phyloP scores from a whole-genome alignment of 2,329 filamentous ascomycete genomes.

The Tolypocladium nubicola region DNA sequence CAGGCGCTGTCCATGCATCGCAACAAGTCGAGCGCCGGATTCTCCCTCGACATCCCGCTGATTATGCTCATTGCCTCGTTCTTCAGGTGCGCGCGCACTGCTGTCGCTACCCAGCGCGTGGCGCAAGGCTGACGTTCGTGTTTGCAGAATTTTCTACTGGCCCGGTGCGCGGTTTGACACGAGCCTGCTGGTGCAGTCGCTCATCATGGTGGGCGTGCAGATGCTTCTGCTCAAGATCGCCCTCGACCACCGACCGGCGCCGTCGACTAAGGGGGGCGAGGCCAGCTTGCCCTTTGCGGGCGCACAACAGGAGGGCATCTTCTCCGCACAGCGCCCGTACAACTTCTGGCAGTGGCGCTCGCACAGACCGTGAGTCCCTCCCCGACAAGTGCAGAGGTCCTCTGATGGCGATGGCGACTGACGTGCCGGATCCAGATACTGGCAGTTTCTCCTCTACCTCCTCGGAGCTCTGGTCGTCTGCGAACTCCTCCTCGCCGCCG shows the following conservation, averaged over 20 bases:
- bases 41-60: constrained; percentile 60
- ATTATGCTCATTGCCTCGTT: constrained; percentile 64
- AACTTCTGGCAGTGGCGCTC: constrained; percentile 78
- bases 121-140: constrained; percentile 8
- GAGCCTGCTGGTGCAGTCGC: constrained; percentile 52
- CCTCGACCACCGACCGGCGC: constrained; percentile 53
- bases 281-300: constrained; percentile 52
- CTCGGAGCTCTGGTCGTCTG: constrained; percentile 47
- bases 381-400: not conserved
- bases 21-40: constrained; percentile 53
- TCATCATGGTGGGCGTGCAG: constrained; percentile 57
- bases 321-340: constrained; percentile 48
- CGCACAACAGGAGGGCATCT: constrained; percentile 24
- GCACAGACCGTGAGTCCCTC: constrained; percentile 46
- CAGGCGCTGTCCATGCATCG: constrained; percentile 56
- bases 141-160: constrained; percentile 56
- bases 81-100: constrained; percentile 39
- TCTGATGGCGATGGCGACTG: not conserved
- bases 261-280: constrained; percentile 50
- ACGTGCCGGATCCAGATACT: constrained; percentile 45
- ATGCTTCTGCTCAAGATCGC: constrained; percentile 54
- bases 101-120: not conserved
- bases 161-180: constrained; percentile 55
- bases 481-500: constrained; percentile 56
- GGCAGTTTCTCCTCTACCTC: constrained; percentile 65